These are phyloP conservation scores for Pseudognaphalium luteoalbum DNA, from an alignment of 129 eudicot genomes.

Conservation along the genomic window DNA sequence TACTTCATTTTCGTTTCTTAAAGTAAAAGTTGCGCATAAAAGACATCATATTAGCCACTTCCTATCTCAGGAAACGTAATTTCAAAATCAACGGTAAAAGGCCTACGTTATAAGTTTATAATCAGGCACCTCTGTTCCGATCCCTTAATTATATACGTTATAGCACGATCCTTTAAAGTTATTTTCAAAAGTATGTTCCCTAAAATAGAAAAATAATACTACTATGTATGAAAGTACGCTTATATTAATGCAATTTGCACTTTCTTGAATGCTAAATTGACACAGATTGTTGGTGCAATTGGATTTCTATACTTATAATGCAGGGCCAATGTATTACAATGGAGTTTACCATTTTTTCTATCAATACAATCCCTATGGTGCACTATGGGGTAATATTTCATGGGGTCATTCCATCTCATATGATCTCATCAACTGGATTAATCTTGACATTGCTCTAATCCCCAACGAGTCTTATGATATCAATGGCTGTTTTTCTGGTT, in stretches of 20 bases:
- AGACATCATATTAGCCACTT: background rate
- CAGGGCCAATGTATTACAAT: conserved; percentile 80
- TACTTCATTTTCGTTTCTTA: background rate
- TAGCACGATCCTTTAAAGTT: background rate
- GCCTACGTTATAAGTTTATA: background rate
- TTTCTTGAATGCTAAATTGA: background rate
- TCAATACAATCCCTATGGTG: conserved; percentile 61
- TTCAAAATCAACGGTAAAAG: background rate
- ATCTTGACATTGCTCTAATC: conserved; percentile 45
- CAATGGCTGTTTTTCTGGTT: conserved; percentile 70
- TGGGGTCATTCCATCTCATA: conserved; percentile 75
- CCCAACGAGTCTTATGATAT: conserved; percentile 55
- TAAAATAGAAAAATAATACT: background rate
- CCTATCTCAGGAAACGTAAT: too few relatives aligned
- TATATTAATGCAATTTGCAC: background rate
- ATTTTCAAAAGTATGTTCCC: background rate
- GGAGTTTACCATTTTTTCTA: conserved; percentile 76
- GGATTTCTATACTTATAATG: background rate
- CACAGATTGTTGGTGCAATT: conserved; percentile 4
- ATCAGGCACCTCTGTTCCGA: background rate
- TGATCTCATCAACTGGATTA: conserved; percentile 69
- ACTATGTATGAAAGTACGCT: background rate
- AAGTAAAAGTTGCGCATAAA: background rate
- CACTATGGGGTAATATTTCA: conserved; percentile 52
- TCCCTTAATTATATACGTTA: background rate